Percentiles rank a stretch among this genome's conserved stretches.
phyloP scores from a whole-genome alignment of 2,329 filamentous ascomycete species.

The Teratosphaeria nubilosa region DNA sequence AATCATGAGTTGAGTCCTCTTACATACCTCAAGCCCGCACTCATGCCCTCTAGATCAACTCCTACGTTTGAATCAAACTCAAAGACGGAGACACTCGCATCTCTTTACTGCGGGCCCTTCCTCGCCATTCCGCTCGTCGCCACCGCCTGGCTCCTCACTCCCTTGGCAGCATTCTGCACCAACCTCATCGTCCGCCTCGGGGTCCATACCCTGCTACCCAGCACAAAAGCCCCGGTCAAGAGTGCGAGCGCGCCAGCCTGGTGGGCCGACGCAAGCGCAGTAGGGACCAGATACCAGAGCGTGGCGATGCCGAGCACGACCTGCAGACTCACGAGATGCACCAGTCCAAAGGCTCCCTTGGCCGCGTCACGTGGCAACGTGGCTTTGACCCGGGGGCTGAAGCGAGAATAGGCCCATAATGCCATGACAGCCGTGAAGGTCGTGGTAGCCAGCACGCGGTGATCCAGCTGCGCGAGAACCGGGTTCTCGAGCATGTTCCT shows the following conservation, averaged over 20 bases:
- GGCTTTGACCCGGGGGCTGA: slow-evolving; percentile 52
- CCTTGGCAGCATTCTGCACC: slow-evolving; percentile 12
- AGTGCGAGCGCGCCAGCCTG: slow-evolving; percentile 84
- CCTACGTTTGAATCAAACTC: no score
- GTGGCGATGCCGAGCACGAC: slow-evolving; percentile 81
- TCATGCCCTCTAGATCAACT: no score
- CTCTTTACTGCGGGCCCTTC: neutral
- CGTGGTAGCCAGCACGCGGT: slow-evolving; percentile 81
- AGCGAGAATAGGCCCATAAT: slow-evolving; percentile 71
- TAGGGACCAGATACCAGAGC: slow-evolving; percentile 86
- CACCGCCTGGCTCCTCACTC: neutral
- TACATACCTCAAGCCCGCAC: no score
- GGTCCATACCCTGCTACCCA: slow-evolving; percentile 68
- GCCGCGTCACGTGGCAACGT: slow-evolving; percentile 49
- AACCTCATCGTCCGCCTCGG: slow-evolving; percentile 39
- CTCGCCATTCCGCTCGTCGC: neutral
- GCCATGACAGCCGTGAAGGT: slow-evolving; percentile 74
- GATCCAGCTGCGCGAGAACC: slow-evolving; percentile 87
- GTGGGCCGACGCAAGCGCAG: slow-evolving; percentile 76
- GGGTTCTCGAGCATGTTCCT: slow-evolving; percentile 97
- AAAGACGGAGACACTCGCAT: neutral
- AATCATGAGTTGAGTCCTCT: no score
- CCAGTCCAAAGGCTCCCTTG: slow-evolving; percentile 66
- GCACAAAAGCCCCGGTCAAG: slow-evolving; percentile 68
- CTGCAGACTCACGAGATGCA: slow-evolving; percentile 75